Conservation (phyloP, 2,329 filamentous ascomycete species). For the Aureobasidium subglaciale region DNA sequence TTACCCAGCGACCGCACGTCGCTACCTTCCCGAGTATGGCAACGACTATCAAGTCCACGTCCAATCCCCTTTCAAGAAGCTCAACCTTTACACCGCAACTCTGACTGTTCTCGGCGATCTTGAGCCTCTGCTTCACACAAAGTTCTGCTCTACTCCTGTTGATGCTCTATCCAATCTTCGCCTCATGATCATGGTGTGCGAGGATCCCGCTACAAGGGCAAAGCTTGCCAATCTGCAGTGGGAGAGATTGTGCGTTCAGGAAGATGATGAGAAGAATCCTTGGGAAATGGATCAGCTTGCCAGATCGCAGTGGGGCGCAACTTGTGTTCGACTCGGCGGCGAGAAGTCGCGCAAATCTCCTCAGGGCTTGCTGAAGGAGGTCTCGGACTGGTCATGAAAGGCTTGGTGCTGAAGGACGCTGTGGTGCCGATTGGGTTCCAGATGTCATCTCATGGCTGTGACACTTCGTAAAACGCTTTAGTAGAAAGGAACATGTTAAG, state of each 20-base stretch:
- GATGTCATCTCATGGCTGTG: neutral
- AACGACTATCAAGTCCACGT: neutral
- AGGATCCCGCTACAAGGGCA: neutral
- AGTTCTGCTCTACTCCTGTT: neutral
- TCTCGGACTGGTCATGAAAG: neutral
- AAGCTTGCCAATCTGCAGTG: neutral
- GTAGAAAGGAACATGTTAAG: no score
- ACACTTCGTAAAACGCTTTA: no score
- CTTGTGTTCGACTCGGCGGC: neutral
- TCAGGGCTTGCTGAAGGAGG: neutral
- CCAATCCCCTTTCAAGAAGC: neutral
- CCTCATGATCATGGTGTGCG: neutral
- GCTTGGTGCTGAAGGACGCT: no score
- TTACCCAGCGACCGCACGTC: neutral
- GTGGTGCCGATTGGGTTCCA: no score
- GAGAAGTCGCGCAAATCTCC: neutral
- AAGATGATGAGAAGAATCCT: neutral
- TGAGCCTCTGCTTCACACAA: neutral
- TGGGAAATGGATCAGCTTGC: neutral
- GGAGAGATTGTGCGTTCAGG: neutral
- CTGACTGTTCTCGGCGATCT: neutral
- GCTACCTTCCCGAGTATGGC: neutral
- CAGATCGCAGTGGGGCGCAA: neutral
- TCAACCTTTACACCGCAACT: neutral
- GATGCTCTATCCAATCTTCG: neutral